A percentile compares a stretch with the other conserved stretches of the same genome.
phyloP scores from a whole-genome alignment of 1,139 yeast species.

The Kodamaea suecica region DNA sequence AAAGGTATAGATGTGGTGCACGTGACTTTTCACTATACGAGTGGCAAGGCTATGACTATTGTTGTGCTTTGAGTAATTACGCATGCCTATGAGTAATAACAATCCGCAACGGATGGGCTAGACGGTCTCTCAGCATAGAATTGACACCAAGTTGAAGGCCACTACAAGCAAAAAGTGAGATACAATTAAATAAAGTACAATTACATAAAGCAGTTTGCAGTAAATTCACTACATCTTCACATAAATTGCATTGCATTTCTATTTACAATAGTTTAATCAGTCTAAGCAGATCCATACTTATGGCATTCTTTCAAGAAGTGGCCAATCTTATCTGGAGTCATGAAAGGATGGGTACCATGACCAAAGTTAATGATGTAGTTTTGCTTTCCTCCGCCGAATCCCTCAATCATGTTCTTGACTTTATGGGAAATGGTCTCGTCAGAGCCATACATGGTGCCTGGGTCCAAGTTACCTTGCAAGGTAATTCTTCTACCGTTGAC shows the following conservation, averaged over 20 bases:
- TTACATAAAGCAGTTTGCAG: no score
- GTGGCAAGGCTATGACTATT: no score
- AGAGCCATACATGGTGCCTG: conserved; percentile 90
- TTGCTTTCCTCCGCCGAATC: conserved; percentile 90
- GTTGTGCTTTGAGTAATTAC: no score
- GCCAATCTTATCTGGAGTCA: conserved; percentile 86
- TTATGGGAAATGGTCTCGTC: conserved; percentile 74
- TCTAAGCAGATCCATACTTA: conserved; percentile 57
- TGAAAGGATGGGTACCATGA: conserved; percentile 96
- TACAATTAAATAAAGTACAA: no score
- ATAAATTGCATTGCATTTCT: not conserved
- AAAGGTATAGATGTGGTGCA: no score
- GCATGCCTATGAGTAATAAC: no score
- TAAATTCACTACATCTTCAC: no score
- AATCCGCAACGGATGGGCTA: no score
- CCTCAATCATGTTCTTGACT: conserved; percentile 82
- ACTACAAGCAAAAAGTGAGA: no score
- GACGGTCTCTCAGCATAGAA: no score
- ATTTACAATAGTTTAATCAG: not conserved
- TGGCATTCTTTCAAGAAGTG: conserved; percentile 87
- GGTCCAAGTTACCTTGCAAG: conserved; percentile 93
- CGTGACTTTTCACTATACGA: no score
- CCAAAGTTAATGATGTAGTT: conserved; percentile 92
- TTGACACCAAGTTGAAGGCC: no score
- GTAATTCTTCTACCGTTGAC: conserved; percentile 74